These are phyloP conservation scores for Tagetes erecta DNA, from an alignment of 129 eudicot species.

Conservation along the genomic window DNA sequence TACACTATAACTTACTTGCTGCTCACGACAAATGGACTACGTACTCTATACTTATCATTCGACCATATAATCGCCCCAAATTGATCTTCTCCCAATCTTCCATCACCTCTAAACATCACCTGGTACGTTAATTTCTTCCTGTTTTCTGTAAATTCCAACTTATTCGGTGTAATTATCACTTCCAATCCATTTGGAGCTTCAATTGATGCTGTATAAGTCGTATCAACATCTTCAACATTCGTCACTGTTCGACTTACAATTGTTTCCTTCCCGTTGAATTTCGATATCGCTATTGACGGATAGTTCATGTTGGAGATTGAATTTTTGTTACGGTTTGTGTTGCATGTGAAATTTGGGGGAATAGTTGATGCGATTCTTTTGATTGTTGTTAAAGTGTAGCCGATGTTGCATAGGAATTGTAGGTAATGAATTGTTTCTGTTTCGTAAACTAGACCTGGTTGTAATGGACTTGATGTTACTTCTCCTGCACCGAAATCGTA, in stretches of 20 bases:
- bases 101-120: constrained; percentile 42
- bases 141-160: constrained; percentile 43
- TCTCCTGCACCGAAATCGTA: constrained; percentile 88
- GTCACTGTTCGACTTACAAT: constrained; percentile 58
- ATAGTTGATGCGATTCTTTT: constrained; percentile 48
- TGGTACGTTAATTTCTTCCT: constrained; percentile 38
- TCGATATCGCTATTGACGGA: constrained; percentile 69
- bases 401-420: constrained; percentile 56
- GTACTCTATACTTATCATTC: constrained; percentile 54
- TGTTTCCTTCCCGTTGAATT: constrained; percentile 25
- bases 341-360: constrained; percentile 64
- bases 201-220: constrained; percentile 45
- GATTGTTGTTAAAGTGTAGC: constrained; percentile 47
- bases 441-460: constrained; percentile 83
- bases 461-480: constrained; percentile 50
- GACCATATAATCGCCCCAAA: constrained; percentile 85
- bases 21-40: constrained; percentile 69
- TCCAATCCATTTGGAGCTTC: constrained; percentile 55
- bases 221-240: constrained; percentile 59
- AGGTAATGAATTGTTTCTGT: constrained; percentile 45
- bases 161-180: constrained; percentile 56
- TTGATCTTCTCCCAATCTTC: constrained; percentile 26
- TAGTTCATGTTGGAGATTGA: constrained; percentile 68
- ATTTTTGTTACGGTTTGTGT: constrained; percentile 32
- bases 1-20: constrained; percentile 1